Percentiles rank a stretch among this genome's conserved stretches.
Evolutionary conservation across 2,329 filamentous ascomycete genomes (phyloP).

Genomic region (Samsoniella hepiali): DNA sequence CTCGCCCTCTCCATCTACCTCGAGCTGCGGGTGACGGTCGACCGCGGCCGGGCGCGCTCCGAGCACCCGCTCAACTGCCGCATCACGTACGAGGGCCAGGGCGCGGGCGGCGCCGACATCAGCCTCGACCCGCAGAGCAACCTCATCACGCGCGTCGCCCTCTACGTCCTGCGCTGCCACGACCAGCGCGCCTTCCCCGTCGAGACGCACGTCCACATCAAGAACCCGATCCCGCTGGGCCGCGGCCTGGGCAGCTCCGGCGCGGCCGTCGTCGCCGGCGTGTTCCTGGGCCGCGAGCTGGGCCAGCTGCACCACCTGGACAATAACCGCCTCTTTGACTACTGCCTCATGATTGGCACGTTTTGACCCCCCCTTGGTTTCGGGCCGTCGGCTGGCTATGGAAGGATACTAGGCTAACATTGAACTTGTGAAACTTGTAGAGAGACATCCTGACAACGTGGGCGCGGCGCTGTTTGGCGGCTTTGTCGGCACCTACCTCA

Average conservation of each 20-base stretch:
- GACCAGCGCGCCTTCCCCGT: constrained; percentile 77
- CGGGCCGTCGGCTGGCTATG: neutral
- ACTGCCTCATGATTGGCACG: constrained; percentile 90
- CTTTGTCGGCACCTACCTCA: constrained; percentile 94
- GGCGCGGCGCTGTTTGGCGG: constrained; percentile 93
- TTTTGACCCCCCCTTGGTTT: constrained; percentile 10
- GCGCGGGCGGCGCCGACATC: constrained; percentile 68
- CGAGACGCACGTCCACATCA: constrained; percentile 89
- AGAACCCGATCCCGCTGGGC: constrained; percentile 91
- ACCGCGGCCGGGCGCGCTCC: constrained; percentile 52
- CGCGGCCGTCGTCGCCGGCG: constrained; percentile 90
- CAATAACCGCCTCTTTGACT: constrained; percentile 85
- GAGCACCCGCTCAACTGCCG: constrained; percentile 74
- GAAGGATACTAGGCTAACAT: neutral
- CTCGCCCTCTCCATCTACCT: constrained; percentile 92
- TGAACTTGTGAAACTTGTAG: constrained; percentile 33
- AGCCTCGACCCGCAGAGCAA: constrained; percentile 82
- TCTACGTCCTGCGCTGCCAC: constrained; percentile 94
- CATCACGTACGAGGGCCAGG: constrained; percentile 85
- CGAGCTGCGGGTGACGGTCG: constrained; percentile 78
- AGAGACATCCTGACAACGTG: constrained; percentile 91
- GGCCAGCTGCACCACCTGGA: constrained; percentile 71
- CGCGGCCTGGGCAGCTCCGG: constrained; percentile 93
- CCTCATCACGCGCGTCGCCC: constrained; percentile 87
- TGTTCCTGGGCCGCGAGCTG: constrained; percentile 87